Conservation (phyloP, 2,329 filamentous ascomycete species). For the Clathrospora elynae region DNA sequence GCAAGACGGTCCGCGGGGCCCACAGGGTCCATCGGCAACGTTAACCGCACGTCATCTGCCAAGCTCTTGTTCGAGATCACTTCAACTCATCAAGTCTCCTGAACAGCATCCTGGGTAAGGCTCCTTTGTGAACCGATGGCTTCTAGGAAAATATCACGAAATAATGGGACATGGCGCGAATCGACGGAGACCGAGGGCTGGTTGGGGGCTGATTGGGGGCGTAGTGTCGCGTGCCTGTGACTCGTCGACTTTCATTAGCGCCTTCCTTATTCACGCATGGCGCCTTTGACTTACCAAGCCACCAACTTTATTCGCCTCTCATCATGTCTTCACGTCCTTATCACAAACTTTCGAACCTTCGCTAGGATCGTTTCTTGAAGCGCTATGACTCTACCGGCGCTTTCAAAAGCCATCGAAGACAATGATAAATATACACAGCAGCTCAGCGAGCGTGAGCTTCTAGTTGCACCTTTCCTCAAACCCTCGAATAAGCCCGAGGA, state of each 20-base stretch:
- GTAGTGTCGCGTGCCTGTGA: constrained; percentile 30
- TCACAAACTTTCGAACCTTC: constrained; percentile 12
- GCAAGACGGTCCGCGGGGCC: neutral
- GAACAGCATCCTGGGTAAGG: no score
- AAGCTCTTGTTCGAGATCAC: neutral
- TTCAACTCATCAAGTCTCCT: neutral
- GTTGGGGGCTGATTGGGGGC: constrained; percentile 11
- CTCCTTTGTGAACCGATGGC: neutral
- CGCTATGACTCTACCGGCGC: constrained; percentile 33
- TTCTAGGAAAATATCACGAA: neutral
- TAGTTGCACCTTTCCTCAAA: constrained; percentile 27
- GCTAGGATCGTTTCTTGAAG: constrained; percentile 20
- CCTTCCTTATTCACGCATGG: constrained; percentile 34
- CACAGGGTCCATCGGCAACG: neutral
- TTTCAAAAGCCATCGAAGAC: constrained; percentile 23
- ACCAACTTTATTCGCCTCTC: constrained; percentile 12
- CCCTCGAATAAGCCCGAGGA: constrained; percentile 38
- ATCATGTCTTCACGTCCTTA: constrained; percentile 17
- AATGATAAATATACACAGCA: constrained; percentile 27
- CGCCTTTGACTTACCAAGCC: constrained; percentile 19
- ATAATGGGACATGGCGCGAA: constrained; percentile 1
- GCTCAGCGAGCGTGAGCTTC: constrained; percentile 7
- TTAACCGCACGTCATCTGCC: constrained; percentile 2
- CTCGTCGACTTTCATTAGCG: constrained; percentile 24
- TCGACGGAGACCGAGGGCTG: constrained; percentile 2